Percentiles rank a stretch among this genome's conserved stretches.
phyloP scores from a whole-genome alignment of 2,329 filamentous ascomycete genomes.

The Laburnicola sp. region DNA sequence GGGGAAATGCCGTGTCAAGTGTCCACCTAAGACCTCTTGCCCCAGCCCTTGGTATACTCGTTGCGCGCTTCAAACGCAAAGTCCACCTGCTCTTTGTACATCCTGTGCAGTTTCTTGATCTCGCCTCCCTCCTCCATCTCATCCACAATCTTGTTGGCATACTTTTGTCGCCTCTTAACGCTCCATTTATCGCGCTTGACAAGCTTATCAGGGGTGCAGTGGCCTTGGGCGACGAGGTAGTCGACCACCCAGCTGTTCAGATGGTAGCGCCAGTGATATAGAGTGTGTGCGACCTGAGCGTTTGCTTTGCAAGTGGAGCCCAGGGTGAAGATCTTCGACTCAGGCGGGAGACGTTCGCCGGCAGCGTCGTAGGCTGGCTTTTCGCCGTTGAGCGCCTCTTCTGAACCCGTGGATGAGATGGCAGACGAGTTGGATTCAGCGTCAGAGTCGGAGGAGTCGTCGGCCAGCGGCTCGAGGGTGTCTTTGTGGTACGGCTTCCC shows the following conservation, averaged over 20 bases:
- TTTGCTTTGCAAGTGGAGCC: conserved; percentile 59
- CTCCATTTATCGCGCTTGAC: conserved; percentile 65
- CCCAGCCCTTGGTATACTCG: conserved; percentile 30
- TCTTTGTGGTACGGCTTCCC: conserved; percentile 68
- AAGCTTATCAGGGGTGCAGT: conserved; percentile 61
- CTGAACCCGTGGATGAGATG: conserved; percentile 25
- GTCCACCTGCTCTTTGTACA: conserved; percentile 64
- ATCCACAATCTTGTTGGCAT: conserved; percentile 66
- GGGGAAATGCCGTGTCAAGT: too few relatives aligned
- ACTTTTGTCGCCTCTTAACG: conserved; percentile 60
- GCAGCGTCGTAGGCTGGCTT: conserved; percentile 29
- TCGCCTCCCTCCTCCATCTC: conserved; percentile 63
- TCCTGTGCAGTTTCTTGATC: conserved; percentile 63
- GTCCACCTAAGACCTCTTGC: conserved; percentile 10
- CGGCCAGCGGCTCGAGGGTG: conserved; percentile 65
- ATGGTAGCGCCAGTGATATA: conserved; percentile 75
- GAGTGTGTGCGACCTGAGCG: conserved; percentile 69
- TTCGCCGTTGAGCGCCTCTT: conserved; percentile 25
- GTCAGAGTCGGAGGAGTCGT: conserved; percentile 42
- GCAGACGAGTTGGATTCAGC: conserved; percentile 26
- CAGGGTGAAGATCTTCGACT: conserved; percentile 33
- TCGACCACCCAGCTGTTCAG: conserved; percentile 73
- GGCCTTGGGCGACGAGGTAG: conserved; percentile 61
- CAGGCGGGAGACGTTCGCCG: conserved; percentile 34
- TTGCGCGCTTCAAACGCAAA: conserved; percentile 38